A percentile compares a stretch with the other conserved stretches of the same genome.
Conservation (phyloP, 2,329 filamentous ascomycete genomes). For the Penicillium sp. region DNA sequence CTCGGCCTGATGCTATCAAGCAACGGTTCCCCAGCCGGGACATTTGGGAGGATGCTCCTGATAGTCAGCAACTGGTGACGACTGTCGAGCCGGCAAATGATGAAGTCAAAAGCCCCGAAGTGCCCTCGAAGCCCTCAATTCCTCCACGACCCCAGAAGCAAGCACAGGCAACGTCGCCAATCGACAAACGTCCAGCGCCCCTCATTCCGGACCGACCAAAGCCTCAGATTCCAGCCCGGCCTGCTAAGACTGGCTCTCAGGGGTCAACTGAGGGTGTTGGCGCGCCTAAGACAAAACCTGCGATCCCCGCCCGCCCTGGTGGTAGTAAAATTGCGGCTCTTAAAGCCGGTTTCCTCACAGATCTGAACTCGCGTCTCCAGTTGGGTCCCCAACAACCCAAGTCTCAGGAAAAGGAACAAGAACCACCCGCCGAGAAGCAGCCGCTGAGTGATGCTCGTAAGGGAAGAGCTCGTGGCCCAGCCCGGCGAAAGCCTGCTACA, state of each 20-base stretch:
- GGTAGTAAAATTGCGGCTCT: constrained; percentile 88
- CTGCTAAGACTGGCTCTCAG: constrained; percentile 55
- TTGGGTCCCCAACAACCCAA: constrained; percentile 79
- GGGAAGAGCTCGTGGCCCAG: constrained; percentile 83
- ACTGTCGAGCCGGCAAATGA: constrained; percentile 61
- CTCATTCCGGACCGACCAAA: constrained; percentile 62
- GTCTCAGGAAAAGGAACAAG: constrained; percentile 68
- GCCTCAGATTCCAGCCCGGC: constrained; percentile 68
- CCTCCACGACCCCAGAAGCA: constrained; percentile 42
- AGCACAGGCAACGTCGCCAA: constrained; percentile 47
- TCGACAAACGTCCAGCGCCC: constrained; percentile 56
- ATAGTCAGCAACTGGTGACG: constrained; percentile 77
- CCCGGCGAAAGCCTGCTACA: constrained; percentile 68
- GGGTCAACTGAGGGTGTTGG: constrained; percentile 36
- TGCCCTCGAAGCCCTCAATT: constrained; percentile 39
- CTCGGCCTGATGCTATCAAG: constrained; percentile 57
- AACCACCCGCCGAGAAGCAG: constrained; percentile 69
- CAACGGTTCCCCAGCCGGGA: constrained; percentile 88
- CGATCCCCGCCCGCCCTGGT: constrained; percentile 74
- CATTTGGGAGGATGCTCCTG: constrained; percentile 92
- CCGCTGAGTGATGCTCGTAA: constrained; percentile 90
- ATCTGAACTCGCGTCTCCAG: constrained; percentile 86
- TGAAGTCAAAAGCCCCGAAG: constrained; percentile 48
- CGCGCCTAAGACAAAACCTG: constrained; percentile 73
- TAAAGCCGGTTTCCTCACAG: constrained; percentile 88